Evolutionary conservation across 2,329 filamentous ascomycete genomes (phyloP).

Genomic region (Stenocarpella maydis): DNA sequence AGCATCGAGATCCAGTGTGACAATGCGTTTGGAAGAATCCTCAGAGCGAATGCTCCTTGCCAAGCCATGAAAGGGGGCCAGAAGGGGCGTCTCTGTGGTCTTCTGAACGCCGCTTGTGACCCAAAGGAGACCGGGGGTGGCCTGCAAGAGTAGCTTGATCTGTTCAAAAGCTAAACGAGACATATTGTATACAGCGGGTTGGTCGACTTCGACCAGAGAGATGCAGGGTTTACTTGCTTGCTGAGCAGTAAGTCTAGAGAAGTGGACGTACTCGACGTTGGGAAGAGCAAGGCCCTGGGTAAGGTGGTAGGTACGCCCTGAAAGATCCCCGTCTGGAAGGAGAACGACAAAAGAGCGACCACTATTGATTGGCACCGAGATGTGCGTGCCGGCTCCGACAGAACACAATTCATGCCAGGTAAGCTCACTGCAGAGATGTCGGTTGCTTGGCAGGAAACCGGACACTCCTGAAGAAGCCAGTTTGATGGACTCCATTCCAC

Average conservation of each 20-base stretch:
- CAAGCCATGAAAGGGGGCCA: constrained; percentile 54
- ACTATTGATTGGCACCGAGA: constrained; percentile 38
- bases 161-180: constrained; percentile 47
- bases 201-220: constrained; percentile 55
- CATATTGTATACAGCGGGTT: constrained; percentile 50
- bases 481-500: constrained; percentile 54
- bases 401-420: constrained; percentile 51
- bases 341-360: constrained; percentile 44
- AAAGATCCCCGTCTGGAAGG: constrained; percentile 26
- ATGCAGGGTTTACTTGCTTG: constrained; percentile 48
- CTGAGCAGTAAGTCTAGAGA: constrained; percentile 47
- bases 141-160: constrained; percentile 51
- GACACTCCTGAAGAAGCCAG: constrained; percentile 43
- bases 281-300: constrained; percentile 33
- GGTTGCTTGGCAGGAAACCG: constrained; percentile 57
- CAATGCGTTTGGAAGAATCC: constrained; percentile 51
- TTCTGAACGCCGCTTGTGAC: constrained; percentile 53
- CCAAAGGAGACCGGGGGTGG: constrained; percentile 55
- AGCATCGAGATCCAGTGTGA: constrained; percentile 52
- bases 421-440: constrained; percentile 58
- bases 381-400: constrained; percentile 41
- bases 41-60: constrained; percentile 60
- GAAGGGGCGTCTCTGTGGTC: constrained; percentile 45
- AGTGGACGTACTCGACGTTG: constrained; percentile 43
- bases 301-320: neutral